Percentiles rank a stretch among this genome's conserved stretches.
Evolutionary conservation across 129 eudicot species (phyloP).

Genomic region (Arctium minus): DNA sequence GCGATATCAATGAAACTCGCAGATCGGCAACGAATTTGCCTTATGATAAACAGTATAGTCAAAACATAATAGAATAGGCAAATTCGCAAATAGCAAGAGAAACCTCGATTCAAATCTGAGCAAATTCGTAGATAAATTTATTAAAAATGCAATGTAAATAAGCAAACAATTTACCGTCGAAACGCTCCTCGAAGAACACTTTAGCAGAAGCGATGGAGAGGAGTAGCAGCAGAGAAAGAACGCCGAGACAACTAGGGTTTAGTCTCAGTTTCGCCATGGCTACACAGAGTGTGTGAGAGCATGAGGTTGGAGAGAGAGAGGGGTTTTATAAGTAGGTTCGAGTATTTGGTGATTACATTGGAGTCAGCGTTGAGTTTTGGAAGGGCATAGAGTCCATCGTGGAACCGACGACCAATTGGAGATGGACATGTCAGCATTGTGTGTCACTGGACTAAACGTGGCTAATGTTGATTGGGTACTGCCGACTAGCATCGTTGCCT

Average conservation of each 20-base stretch:
- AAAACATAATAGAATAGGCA: neutral
- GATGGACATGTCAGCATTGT: constrained; percentile 17
- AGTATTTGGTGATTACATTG: constrained; percentile 14
- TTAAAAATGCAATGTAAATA: neutral
- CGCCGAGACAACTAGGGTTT: constrained; percentile 36
- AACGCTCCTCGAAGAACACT: constrained; percentile 88
- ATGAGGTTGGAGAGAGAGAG: constrained; percentile 3
- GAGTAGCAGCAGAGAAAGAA: constrained; percentile 36
- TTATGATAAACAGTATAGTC: neutral
- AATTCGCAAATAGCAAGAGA: neutral
- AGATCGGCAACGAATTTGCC: neutral
- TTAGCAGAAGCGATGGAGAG: constrained; percentile 58
- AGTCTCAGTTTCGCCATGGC: constrained; percentile 57
- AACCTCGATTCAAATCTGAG: neutral
- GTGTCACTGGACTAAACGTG: constrained; percentile 54
- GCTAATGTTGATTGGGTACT: constrained; percentile 42
- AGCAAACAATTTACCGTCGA: constrained; percentile 45
- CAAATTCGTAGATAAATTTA: constrained; percentile 1
- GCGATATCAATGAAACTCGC: neutral
- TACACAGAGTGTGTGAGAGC: constrained; percentile 21
- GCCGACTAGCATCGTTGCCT: no score
- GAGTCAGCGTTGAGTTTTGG: neutral
- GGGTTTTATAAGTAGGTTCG: constrained; percentile 24
- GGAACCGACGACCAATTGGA: constrained; percentile 24
- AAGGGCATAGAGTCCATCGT: constrained; percentile 2